Evolutionary conservation across 176 grass and related monocot genomes (phyloP).

Genomic region (maize (Zea mays)): DNA sequence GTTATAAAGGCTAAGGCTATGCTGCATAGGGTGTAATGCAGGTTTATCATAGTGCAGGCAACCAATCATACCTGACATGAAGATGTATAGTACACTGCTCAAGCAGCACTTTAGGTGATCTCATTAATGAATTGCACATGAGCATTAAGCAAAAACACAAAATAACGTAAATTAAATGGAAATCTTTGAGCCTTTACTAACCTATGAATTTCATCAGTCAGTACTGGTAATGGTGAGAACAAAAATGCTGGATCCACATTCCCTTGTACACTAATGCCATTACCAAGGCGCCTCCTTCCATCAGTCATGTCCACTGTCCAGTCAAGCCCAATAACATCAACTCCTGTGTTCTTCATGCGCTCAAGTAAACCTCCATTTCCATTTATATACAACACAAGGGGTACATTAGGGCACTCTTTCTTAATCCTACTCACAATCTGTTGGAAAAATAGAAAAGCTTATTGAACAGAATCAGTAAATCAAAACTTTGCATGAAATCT

Average conservation of each 20-base stretch:
- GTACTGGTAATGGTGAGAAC: no score
- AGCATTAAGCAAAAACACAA: constrained; percentile 22
- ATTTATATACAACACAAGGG: no score
- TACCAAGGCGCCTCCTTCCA: constrained; percentile 93
- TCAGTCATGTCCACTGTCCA: constrained; percentile 99
- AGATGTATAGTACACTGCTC: background rate
- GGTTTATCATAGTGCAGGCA: background rate
- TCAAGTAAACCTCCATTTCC: no score
- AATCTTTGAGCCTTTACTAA: no score
- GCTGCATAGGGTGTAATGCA: no score
- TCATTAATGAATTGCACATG: constrained; percentile 9
- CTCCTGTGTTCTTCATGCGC: constrained; percentile 80
- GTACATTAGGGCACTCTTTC: constrained; percentile 77
- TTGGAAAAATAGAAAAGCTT: constrained; percentile 39
- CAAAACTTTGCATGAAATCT: no score
- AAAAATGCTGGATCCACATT: no score
- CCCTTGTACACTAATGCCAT: no score
- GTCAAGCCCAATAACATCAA: constrained; percentile 97
- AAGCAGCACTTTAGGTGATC: background rate
- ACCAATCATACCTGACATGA: background rate
- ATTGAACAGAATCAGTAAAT: no score
- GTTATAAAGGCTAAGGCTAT: no score
- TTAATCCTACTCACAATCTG: constrained; percentile 87
- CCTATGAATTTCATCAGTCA: no score
- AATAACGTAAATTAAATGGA: constrained; percentile 5